Base-by-base conservation (phyloP, 257 asterid genomes). In the Solanum bulbocastanum region DNA sequence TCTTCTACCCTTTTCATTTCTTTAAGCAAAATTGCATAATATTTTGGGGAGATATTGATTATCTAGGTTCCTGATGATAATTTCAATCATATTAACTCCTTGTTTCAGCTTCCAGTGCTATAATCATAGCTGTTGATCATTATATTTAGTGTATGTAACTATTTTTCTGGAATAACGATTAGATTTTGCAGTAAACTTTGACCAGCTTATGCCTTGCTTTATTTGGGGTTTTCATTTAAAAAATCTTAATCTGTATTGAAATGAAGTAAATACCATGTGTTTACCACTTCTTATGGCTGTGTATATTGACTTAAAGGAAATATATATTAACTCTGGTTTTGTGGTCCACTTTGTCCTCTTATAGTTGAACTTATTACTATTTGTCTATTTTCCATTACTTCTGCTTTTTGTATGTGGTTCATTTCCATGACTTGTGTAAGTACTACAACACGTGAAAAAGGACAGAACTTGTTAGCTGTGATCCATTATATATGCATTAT, bases 1-100 rank as follows among this genome's bases (percentile, higher is more conserved):
- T 90, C 65, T 87, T 87, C 39, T 88, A 74, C 71, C 37, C 87
- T 71, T 86, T 74, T 16, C 72, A 8, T 72, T 83, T 32, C 13
- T 32, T 4, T 10, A 35, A 0, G 68, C 2, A 27, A 27, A 30
- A 20, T 18, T 69, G 33, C 8, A 14, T 30, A 4, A 4, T 30
- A 1, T 71, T 75, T 5, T 6, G 18, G 15, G 18, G 36, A 11
- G 36, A 68, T 27, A 13, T 35, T 27, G 9, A 4, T 30, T 66
- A 7, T 44, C 5, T 42, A 75, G 23, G 85, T 15, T 68, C 37
- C 39, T 65, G n/a, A 36, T 15, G 62, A 22, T 36, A 49, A 52
- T 73, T 84, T 74, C 1, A 46, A 2, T 79, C 44, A 2, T 84
- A 49, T 83, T 16, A 58, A 25, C 27, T n/a, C 33, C 35, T 83